Percentiles rank a stretch among this genome's conserved stretches.
These are phyloP conservation scores for Endotrypanum monterogeii DNA, from an alignment of 208 protist species.

Conservation along the genomic window DNA sequence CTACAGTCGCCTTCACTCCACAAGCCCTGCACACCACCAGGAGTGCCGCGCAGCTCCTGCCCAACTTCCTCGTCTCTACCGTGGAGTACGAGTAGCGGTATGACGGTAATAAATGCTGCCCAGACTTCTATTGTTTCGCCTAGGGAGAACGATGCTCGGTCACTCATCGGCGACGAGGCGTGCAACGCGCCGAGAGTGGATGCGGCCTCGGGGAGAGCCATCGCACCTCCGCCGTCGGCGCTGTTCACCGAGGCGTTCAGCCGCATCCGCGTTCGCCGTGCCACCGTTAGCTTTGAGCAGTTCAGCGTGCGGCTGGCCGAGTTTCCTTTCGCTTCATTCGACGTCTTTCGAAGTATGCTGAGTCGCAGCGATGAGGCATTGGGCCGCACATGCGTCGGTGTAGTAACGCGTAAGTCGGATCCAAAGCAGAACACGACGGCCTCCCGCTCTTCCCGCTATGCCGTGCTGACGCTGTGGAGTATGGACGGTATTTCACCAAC, in stretches of 20 bases:
- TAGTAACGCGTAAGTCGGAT: conserved; percentile 63
- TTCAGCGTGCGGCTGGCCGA: conserved; percentile 56
- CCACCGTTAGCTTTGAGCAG: conserved; percentile 63
- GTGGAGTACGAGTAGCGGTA: neutral
- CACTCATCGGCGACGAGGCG: neutral
- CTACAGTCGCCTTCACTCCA: neutral
- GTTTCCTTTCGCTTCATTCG: conserved; percentile 56
- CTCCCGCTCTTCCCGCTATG: conserved; percentile 35
- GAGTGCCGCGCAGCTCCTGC: neutral
- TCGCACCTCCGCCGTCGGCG: conserved; percentile 16
- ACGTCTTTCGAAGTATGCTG: conserved; percentile 18
- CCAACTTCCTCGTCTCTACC: neutral
- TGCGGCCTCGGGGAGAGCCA: neutral
- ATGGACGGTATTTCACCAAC: conserved; percentile 54
- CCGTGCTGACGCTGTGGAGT: conserved; percentile 67
- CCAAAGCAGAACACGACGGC: conserved; percentile 49
- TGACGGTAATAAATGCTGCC: neutral
- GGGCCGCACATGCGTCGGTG: conserved; percentile 53
- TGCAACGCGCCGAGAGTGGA: neutral
- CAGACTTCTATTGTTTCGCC: neutral
- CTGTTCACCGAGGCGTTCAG: conserved; percentile 29
- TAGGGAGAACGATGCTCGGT: neutral
- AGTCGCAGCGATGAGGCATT: conserved; percentile 16
- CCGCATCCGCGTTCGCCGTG: conserved; percentile 58
- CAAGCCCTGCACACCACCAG: neutral